Evolutionary conservation across 2,329 filamentous ascomycete genomes (phyloP).

Genomic region (Chrysosphaeria jannelii): DNA sequence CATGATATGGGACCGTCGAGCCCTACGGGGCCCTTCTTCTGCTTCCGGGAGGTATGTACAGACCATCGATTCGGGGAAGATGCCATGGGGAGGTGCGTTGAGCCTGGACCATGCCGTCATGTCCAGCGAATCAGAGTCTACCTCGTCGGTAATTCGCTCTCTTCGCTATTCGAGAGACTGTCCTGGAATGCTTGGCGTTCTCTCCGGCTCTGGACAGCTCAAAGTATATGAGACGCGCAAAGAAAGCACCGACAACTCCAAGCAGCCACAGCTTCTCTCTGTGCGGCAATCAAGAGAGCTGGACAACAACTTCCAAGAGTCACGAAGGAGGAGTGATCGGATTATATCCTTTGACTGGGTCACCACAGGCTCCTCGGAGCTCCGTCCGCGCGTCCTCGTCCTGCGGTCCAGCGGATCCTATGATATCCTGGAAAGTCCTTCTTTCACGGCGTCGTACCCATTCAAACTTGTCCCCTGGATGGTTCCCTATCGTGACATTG

Average conservation of each 20-base stretch:
- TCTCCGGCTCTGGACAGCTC: conserved; percentile 31
- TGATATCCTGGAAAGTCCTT: conserved; percentile 30
- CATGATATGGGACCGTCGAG: conserved; percentile 50
- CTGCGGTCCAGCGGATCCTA: conserved; percentile 28
- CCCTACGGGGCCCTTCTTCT: conserved; percentile 18
- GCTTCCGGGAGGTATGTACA: conserved; percentile 23
- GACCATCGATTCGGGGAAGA: conserved; percentile 26
- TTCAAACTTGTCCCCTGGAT: conserved; percentile 31
- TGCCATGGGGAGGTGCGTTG: conserved; percentile 31
- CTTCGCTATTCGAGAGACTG: conserved; percentile 32
- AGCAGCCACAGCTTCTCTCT: conserved; percentile 26
- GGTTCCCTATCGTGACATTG: conserved; percentile 23
- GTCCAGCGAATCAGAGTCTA: conserved; percentile 18
- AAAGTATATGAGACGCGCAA: conserved; percentile 27
- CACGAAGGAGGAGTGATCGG: conserved; percentile 21
- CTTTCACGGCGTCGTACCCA: conserved; percentile 23
- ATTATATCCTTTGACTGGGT: conserved; percentile 42
- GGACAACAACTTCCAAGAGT: conserved; percentile 24
- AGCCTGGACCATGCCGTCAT: conserved; percentile 25
- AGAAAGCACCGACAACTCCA: no score
- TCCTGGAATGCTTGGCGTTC: conserved; percentile 26
- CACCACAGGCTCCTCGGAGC: conserved; percentile 21
- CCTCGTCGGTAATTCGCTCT: conserved; percentile 27
- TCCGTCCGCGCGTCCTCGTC: conserved; percentile 26
- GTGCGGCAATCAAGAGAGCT: conserved; percentile 29